Percentiles rank a stretch among this genome's conserved stretches.
Conservation (phyloP, 177 flowering plant species). For the Vitis hybrid region DNA sequence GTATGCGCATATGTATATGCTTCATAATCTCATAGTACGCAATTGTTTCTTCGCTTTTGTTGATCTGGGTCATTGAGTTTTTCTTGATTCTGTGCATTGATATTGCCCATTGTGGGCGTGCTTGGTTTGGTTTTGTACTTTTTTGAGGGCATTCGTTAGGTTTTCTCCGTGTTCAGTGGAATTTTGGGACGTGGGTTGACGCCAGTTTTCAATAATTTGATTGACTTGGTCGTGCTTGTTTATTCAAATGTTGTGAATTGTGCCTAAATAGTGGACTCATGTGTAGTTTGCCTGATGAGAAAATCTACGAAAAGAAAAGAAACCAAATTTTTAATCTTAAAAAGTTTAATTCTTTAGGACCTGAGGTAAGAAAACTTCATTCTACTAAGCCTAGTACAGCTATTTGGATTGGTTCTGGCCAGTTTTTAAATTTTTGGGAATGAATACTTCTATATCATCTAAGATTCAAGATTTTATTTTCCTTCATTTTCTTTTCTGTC, state of each 20-base stretch:
- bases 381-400: too few relatives aligned
- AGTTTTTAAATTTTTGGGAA: too few relatives aligned
- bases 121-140: not conserved
- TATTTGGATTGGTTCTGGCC: too few relatives aligned
- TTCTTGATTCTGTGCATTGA: conserved; percentile 4
- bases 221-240: not conserved
- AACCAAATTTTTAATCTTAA: too few relatives aligned
- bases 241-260: not conserved
- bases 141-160: not conserved
- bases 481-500: too few relatives aligned
- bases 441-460: too few relatives aligned
- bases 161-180: not conserved
- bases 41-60: not conserved
- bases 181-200: conserved; percentile 13
- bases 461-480: too few relatives aligned
- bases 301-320: too few relatives aligned
- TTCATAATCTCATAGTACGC: not conserved
- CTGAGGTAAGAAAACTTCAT: too few relatives aligned
- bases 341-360: too few relatives aligned
- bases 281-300: too few relatives aligned
- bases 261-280: too few relatives aligned
- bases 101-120: not conserved
- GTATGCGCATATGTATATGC: conserved; percentile 6
- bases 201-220: conserved; percentile 9
- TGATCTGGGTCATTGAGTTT: not conserved